phyloP scores from a whole-genome alignment of 352 stramenopile genomes.

The Phytopythium litorale region DNA sequence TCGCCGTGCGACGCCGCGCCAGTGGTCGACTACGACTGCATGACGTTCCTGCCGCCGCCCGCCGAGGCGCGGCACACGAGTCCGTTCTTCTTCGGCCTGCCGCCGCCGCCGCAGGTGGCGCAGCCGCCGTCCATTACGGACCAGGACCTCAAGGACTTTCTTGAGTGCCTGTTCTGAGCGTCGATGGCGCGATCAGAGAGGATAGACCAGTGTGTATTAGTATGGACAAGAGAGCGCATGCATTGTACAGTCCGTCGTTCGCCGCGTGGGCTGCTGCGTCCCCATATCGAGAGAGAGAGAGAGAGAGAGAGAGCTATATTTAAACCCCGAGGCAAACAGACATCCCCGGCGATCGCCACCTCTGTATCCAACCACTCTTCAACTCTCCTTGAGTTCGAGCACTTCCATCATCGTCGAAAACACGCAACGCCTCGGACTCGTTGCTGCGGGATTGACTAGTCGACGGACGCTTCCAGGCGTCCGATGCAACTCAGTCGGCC shows the following conservation, averaged over 20 bases:
- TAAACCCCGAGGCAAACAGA: neutral
- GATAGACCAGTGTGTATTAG: neutral
- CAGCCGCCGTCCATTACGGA: conserved; percentile 23
- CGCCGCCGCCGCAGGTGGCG: conserved; percentile 6
- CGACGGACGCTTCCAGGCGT: too few species aligned
- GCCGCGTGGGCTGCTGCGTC: neutral
- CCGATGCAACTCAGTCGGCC: too few species aligned
- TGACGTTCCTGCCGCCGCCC: conserved; percentile 30
- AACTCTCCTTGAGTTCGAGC: too few species aligned
- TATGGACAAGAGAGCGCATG: neutral
- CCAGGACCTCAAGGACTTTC: conserved; percentile 35
- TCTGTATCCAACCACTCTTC: too few species aligned
- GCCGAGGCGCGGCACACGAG: conserved; percentile 20
- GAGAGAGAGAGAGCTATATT: neutral
- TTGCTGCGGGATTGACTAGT: too few species aligned
- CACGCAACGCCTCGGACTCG: too few species aligned
- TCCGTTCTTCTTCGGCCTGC: conserved; percentile 21
- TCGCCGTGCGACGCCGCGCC: conserved; percentile 31
- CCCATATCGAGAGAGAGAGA: neutral
- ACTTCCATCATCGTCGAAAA: too few species aligned
- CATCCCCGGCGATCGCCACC: too few species aligned
- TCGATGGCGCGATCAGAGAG: neutral
- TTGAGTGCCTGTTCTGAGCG: conserved; percentile 39
- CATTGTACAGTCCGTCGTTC: neutral
- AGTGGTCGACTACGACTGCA: conserved; percentile 31